Conservation (phyloP, 2,329 filamentous ascomycete species). For the Ophidiomyces ophidiicola region DNA sequence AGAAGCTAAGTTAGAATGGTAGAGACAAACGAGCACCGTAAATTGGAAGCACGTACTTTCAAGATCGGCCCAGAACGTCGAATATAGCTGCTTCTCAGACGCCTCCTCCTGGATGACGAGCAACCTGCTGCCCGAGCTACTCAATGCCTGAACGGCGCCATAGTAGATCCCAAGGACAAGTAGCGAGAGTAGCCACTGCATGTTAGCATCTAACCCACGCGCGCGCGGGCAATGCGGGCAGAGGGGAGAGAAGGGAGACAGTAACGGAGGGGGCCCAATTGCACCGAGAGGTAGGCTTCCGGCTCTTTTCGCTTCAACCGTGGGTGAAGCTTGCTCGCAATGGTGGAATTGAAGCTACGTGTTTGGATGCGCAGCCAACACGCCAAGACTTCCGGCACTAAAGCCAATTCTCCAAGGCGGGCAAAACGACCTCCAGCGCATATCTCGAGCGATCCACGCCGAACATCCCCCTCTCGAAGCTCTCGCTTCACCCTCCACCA, state of each 20-base stretch:
- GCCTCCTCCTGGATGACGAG: conserved; percentile 77
- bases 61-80: conserved; percentile 52
- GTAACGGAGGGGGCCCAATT: neutral
- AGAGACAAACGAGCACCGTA: neutral
- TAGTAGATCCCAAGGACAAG: conserved; percentile 50
- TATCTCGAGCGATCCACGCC: neutral
- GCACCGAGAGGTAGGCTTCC: no score
- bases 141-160: conserved; percentile 51
- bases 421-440: neutral
- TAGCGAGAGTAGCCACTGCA: conserved; percentile 64
- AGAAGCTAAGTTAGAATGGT: conserved; percentile 11
- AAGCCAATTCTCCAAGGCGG: conserved; percentile 8
- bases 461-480: neutral
- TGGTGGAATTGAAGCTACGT: conserved; percentile 29
- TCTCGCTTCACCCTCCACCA: neutral
- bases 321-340: no score
- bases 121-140: conserved; percentile 65
- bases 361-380: conserved; percentile 26
- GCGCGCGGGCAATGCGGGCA: conserved; percentile 17
- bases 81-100: conserved; percentile 69
- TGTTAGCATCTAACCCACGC: conserved; percentile 34
- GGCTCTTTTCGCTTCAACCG: no score
- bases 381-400: conserved; percentile 29
- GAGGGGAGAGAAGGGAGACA: conserved; percentile 14
- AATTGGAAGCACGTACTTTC: conserved; percentile 27